Conservation (phyloP, 176 grass and related monocot species). For the Microstegium vimineum region DNA sequence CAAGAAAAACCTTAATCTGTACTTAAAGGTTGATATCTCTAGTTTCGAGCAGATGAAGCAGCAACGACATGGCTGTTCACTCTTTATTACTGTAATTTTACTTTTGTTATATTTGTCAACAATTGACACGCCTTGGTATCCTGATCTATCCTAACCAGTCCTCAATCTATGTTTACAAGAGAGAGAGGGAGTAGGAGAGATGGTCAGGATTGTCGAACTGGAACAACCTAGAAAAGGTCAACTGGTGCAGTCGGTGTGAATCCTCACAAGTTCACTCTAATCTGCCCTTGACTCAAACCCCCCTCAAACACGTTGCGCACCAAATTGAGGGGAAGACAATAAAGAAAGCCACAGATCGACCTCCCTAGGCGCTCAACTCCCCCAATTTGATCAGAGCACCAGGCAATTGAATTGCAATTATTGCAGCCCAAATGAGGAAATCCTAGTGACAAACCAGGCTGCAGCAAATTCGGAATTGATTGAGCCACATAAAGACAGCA, state of each 20-base stretch:
- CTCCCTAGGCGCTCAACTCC: not conserved
- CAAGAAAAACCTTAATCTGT: not conserved
- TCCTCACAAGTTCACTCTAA: conserved; percentile 32
- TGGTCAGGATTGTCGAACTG: not conserved
- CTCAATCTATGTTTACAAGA: conserved; percentile 18
- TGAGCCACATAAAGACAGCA: not conserved
- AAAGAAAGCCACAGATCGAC: not conserved
- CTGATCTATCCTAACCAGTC: not conserved
- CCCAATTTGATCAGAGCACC: not conserved
- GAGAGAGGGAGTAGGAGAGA: not conserved
- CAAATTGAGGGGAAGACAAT: not conserved
- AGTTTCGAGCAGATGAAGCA: not conserved
- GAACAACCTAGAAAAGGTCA: conserved; percentile 32
- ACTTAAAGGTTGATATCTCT: not conserved
- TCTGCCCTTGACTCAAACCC: conserved; percentile 10
- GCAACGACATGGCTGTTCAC: not conserved
- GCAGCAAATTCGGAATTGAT: not conserved
- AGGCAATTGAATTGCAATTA: not conserved
- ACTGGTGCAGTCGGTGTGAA: conserved; percentile 22
- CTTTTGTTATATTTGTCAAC: conserved; percentile 1
- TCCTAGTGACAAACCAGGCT: not conserved
- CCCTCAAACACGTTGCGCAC: not conserved
- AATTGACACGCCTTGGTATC: conserved; percentile 14
- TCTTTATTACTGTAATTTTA: not conserved
- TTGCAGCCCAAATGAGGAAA: not conserved